phyloP scores from a whole-genome alignment of 345 rosid genomes.

The Tarenaya hassleriana region DNA sequence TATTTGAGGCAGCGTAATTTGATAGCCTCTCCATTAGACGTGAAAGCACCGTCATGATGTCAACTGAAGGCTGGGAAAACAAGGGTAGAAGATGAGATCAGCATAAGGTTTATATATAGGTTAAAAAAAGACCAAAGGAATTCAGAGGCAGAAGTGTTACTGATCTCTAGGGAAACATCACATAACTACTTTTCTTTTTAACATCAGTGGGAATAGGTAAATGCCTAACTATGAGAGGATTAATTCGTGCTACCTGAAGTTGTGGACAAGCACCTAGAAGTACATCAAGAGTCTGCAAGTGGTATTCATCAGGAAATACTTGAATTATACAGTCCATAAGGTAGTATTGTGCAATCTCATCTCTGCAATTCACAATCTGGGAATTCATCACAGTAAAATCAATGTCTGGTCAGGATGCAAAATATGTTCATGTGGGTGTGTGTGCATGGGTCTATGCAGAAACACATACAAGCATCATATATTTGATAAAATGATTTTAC shows the following conservation, averaged over 20 bases:
- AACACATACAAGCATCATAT: too few relatives aligned
- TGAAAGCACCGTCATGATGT: conserved; percentile 88
- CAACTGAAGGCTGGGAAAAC: conserved; percentile 77
- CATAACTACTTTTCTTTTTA: conserved; percentile 5
- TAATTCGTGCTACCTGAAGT: conserved; percentile 59
- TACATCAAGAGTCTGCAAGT: conserved; percentile 91
- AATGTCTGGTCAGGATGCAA: not conserved
- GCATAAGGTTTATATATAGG: too few relatives aligned
- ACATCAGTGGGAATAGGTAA: not conserved
- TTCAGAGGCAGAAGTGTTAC: too few relatives aligned
- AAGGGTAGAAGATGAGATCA: conserved; percentile 13
- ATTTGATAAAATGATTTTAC: conserved; percentile 28
- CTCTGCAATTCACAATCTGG: conserved; percentile 96
- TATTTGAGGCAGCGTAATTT: conserved; percentile 86
- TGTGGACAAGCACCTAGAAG: conserved; percentile 89
- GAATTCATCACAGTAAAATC: conserved; percentile 19
- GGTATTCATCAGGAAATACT: conserved; percentile 98
- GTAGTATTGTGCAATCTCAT: conserved; percentile 89
- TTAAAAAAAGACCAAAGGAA: conserved; percentile 8
- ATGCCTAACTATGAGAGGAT: not conserved
- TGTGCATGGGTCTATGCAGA: too few relatives aligned
- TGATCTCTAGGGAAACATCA: conserved; percentile 13
- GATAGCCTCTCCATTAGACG: conserved; percentile 98
- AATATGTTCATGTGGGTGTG: too few relatives aligned
- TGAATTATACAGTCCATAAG: conserved; percentile 99